Conservation (phyloP, 345 rosid genomes). For the Eucalyptus grandis region DNA sequence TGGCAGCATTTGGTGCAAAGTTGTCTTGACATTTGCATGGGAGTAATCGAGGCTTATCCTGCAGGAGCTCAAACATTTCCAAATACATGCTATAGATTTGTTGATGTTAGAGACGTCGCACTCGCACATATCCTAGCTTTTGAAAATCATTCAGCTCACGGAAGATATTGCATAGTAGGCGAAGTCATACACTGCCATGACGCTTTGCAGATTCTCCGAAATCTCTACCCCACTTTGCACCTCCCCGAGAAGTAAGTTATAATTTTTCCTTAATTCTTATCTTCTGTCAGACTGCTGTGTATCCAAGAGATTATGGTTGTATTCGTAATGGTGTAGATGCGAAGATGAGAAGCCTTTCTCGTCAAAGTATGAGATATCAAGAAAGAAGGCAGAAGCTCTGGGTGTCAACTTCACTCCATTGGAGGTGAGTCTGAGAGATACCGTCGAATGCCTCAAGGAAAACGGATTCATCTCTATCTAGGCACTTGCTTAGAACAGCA, state of each 20-base stretch:
- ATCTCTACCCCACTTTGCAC: background rate
- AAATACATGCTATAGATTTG: background rate
- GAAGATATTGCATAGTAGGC: background rate
- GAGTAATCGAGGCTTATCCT: background rate
- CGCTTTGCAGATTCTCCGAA: background rate
- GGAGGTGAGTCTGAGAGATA: constrained; percentile 41
- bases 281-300: background rate
- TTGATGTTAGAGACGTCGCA: constrained; percentile 5
- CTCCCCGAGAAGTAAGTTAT: background rate
- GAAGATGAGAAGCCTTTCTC: constrained; percentile 14
- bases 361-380: constrained; percentile 20
- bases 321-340: constrained; percentile 3
- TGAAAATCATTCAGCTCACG: background rate
- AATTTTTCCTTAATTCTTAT: background rate
- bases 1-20: background rate
- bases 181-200: background rate
- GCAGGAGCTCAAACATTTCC: constrained; percentile 1
- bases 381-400: constrained; percentile 21
- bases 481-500: background rate
- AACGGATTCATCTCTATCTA: constrained; percentile 7
- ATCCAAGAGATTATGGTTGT: background rate
- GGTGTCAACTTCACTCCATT: constrained; percentile 37
- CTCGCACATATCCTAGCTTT: background rate
- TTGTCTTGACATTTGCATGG: background rate
- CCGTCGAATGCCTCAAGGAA: constrained; percentile 35